phyloP scores from a whole-genome alignment of 1,284 basidiomycete genomes.

The Apiotrichum akiyoshidainum region DNA sequence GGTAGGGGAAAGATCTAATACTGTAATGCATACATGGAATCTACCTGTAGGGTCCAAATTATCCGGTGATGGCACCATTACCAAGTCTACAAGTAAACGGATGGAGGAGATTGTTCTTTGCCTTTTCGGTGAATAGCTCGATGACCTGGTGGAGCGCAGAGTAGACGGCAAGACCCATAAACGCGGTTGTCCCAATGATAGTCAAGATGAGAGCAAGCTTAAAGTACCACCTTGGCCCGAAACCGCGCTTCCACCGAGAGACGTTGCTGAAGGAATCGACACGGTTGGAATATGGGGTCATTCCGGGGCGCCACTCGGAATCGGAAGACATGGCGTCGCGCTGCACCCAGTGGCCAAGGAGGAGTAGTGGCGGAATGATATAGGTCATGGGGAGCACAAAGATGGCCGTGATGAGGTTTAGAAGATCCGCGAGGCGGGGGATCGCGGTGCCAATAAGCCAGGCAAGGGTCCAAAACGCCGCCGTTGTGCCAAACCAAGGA shows the following conservation, averaged over 20 bases:
- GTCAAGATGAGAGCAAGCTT: background rate
- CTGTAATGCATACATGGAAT: background rate
- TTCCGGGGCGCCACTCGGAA: slow-evolving; percentile 1
- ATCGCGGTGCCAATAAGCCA: slow-evolving; percentile 63
- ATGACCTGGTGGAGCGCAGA: too few relatives aligned
- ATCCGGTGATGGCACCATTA: too few relatives aligned
- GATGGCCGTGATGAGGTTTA: slow-evolving; percentile 55
- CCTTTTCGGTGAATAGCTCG: too few relatives aligned
- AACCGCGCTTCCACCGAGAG: slow-evolving; percentile 4
- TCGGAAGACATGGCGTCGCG: slow-evolving; percentile 5
- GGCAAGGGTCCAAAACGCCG: slow-evolving; percentile 48
- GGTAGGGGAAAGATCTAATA: slow-evolving; percentile 16
- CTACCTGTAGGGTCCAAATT: too few relatives aligned
- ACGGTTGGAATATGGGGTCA: background rate
- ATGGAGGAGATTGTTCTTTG: too few relatives aligned
- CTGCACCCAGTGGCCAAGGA: slow-evolving; percentile 12
- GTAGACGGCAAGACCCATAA: background rate
- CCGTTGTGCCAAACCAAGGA: slow-evolving; percentile 48
- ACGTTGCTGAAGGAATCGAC: background rate
- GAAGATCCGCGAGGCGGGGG: slow-evolving; percentile 59
- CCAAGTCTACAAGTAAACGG: too few relatives aligned
- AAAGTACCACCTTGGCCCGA: slow-evolving; percentile 1
- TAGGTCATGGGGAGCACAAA: slow-evolving; percentile 1
- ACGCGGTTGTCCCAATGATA: background rate
- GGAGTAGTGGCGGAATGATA: slow-evolving; percentile 7